Conservation (phyloP, 2,329 filamentous ascomycete genomes). For the Cercospora citrullina region DNA sequence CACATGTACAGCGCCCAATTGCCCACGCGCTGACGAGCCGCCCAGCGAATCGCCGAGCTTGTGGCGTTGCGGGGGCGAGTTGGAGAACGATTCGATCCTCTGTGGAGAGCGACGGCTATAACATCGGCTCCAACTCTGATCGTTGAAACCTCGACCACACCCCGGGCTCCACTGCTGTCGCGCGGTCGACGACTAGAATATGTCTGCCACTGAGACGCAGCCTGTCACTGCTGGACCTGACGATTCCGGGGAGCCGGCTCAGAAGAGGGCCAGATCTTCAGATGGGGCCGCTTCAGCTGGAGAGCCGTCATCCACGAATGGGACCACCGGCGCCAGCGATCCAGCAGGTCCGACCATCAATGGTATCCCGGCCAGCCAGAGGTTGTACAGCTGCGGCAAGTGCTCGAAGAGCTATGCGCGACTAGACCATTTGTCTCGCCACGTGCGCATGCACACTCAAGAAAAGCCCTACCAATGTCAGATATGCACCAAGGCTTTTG, state of each 20-base stretch:
- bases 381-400: conserved; percentile 53
- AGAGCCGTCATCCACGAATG: conserved; percentile 15
- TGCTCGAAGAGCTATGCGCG: conserved; percentile 55
- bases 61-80: conserved; percentile 8
- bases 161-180: conserved; percentile 16
- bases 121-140: conserved; percentile 17
- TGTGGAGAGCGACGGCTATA: conserved; percentile 12
- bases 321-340: conserved; percentile 2
- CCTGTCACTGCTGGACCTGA: conserved; percentile 6
- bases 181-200: not conserved
- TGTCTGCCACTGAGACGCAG: conserved; percentile 6
- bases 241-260: conserved; percentile 15
- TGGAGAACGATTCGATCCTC: conserved; percentile 1
- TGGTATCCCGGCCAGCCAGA: conserved; percentile 21
- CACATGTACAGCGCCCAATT: not conserved
- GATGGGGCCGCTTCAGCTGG: conserved; percentile 11
- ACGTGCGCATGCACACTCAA: conserved; percentile 52
- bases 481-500: conserved; percentile 50
- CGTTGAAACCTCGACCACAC: conserved; percentile 12
- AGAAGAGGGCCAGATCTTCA: conserved; percentile 16
- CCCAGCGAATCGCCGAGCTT: conserved; percentile 4
- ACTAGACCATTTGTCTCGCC: conserved; percentile 53
- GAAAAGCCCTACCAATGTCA: conserved; percentile 50
- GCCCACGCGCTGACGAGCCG: not conserved
- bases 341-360: conserved; percentile 11